Percentiles rank a stretch among this genome's conserved stretches.
Conservation (phyloP, 495 filamentous ascomycete genomes). For the Penicillium pulvis region DNA sequence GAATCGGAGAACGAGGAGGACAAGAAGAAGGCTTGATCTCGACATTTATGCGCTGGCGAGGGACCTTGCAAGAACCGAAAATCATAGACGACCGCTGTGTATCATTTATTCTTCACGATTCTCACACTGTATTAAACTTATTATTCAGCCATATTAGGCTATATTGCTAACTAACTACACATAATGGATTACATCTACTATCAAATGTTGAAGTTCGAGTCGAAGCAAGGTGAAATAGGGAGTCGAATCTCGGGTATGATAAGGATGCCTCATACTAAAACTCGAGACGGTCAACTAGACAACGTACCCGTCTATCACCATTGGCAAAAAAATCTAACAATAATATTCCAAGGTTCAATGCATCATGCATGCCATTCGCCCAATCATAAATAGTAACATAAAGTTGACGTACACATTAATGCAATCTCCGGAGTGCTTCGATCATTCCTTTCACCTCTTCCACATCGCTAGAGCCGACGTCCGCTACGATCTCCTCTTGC, state of each 20-base stretch:
- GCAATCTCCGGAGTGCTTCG: constrained; percentile 72
- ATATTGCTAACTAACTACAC: neutral
- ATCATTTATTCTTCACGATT: neutral
- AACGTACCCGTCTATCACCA: neutral
- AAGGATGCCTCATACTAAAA: too few relatives aligned
- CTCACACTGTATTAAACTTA: neutral
- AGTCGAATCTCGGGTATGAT: too few relatives aligned
- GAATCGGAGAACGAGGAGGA: constrained; percentile 31
- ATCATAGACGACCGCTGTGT: neutral
- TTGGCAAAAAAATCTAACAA: neutral
- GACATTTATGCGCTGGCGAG: neutral
- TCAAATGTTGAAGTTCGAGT: neutral
- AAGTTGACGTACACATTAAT: constrained; percentile 38
- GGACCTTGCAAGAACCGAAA: neutral
- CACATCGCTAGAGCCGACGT: constrained; percentile 59
- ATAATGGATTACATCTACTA: neutral
- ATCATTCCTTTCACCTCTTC: constrained; percentile 72
- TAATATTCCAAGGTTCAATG: neutral
- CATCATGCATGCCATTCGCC: neutral
- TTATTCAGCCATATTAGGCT: neutral
- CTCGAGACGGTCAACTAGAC: too few relatives aligned
- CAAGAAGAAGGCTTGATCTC: constrained; percentile 29
- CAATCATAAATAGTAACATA: neutral
- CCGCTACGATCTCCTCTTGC: constrained; percentile 65
- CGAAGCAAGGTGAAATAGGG: too few relatives aligned